Conservation (phyloP, 192 early-diverging fungal genomes). For the Backusella westeae region DNA sequence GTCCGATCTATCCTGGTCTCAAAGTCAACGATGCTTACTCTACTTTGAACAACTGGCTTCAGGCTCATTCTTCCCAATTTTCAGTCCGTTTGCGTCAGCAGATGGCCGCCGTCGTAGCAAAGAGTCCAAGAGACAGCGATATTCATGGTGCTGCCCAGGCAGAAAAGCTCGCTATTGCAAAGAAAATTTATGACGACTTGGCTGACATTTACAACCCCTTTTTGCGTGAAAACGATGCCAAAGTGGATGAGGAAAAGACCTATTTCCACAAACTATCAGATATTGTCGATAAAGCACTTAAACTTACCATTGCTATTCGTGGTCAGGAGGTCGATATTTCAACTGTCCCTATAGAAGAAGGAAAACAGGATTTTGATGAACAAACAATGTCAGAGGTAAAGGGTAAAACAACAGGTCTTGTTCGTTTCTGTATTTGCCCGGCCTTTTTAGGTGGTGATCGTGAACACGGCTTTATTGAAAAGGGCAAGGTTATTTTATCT, state of each 20-base stretch:
- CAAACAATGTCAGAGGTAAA: conserved; percentile 36
- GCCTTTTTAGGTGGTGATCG: conserved; percentile 41
- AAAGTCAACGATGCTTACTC: conserved; percentile 32
- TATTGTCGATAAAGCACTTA: conserved; percentile 34
- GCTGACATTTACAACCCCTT: conserved; percentile 33
- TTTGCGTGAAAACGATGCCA: conserved; percentile 31
- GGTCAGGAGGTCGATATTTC: conserved; percentile 40
- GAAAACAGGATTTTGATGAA: conserved; percentile 33
- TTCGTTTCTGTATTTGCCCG: conserved; percentile 36
- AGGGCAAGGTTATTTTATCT: conserved; percentile 36
- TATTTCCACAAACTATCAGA: conserved; percentile 30
- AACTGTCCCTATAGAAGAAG: conserved; percentile 29
- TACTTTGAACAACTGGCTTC: conserved; percentile 28
- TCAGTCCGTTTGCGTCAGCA: conserved; percentile 38
- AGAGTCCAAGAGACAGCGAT: conserved; percentile 28
- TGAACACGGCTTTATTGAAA: conserved; percentile 43
- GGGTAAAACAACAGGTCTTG: conserved; percentile 26
- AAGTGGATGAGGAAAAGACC: conserved; percentile 20
- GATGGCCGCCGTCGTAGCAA: conserved; percentile 33
- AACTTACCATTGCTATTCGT: conserved; percentile 36
- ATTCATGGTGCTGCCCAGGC: conserved; percentile 23
- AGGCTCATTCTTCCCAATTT: conserved; percentile 23
- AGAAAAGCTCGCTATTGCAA: conserved; percentile 23
- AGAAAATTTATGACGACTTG: conserved; percentile 33
- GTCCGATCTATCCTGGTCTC: conserved; percentile 35